Evolutionary conservation across 1,284 basidiomycete genomes (phyloP), one percentile per base, ranked within the genome.

Genomic region (Moniliophthora roreri): DNA sequence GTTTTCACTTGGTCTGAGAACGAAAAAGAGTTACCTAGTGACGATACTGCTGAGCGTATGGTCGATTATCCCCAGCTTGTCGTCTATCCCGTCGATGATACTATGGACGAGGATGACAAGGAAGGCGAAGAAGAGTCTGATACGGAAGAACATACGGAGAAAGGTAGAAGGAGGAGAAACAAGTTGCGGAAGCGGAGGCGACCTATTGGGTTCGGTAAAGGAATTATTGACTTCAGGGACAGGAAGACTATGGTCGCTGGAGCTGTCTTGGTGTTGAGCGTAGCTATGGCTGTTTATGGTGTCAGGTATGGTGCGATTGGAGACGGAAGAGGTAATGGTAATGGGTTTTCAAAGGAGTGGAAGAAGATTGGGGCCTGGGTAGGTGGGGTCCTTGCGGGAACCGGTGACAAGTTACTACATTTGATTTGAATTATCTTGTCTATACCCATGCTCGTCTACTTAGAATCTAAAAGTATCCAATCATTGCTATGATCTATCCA

Each of bases 261-360:
- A 21, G 83, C 84, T 20, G 78, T 87, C 26, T 65, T 89, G 24
- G 79, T 86, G 7, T 69, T 89, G 3, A 84, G 84, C 5, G 77
- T 88, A 32, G 87, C 85, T 13, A 73, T 89, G 61, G 85, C 84
- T 1, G 70, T 87, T 38, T 84, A 85, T 64, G 77, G 79, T 23
- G 64, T 76, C 52, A 66, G 67, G 49, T 51, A 50, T 51, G 55
- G 51, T 15, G 57, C 59, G 21, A 47, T 48, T 13, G 47, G 42
- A 46, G 50, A 46, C 26, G 50, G 54, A 20, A 45, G 28, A 13
- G 42, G 38, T 36, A 58, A 48, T 32, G 57, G 46, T 20, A 56
- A 60, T 55, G 56, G 51, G 38, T 56, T 50, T 15, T 60, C 53
- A 23, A 64, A 62, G 56, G 70, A 72, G 58, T 71, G 67, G 70